Base-by-base conservation (phyloP, 73 alveolate genomes). In the Strombidium stylifer region DNA sequence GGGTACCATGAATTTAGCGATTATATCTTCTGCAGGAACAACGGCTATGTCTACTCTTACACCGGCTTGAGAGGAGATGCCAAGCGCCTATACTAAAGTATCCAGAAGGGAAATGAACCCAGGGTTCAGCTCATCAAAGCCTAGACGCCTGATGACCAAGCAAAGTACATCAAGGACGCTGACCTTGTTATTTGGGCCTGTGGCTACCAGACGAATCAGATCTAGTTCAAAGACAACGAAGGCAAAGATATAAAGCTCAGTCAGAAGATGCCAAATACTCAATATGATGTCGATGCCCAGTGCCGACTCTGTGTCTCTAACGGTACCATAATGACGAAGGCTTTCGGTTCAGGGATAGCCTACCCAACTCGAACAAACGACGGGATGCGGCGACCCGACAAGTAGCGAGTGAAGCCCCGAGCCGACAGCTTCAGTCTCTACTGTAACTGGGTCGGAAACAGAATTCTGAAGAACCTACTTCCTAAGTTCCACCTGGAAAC, bases 51-150 rank as follows among this genome's bases (percentile, higher is more conserved):
- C 7, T 69, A 69, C 28, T 52, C 83, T 3, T 69, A 24, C 46
- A 55, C 83, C 24, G 83, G 83, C 14, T 24, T 69, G 21, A 69
- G 83, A 55, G 83, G 83, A 4, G 83, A 69, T 55, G 83, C 83
- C 3, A 69, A 69, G 30, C 20, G 30, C 34, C 73, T 69, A 4
- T 69, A 69, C 37, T 54, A 55, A 28, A 8, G 25, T 2, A 56
- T 69, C 1, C 37, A 24, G 65, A 69, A 55, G 40, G 71, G 83
- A 1, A 55, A 69, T 14, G 83, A 69, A 23, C 53, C 37, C 18
- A 16, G 83, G 25, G 65, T 69, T 5, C 15, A 34, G 15, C 44
- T 69, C 15, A 39, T 69, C 35, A 65, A 65, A 49, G 66, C 58
- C 1, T 39, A 48, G 41, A 27, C 55, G 1, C 45, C 68, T 5